A percentile compares a stretch with the other conserved stretches of the same genome.
phyloP scores from a whole-genome alignment of 495 filamentous ascomycete genomes.

The Letharia lupina region DNA sequence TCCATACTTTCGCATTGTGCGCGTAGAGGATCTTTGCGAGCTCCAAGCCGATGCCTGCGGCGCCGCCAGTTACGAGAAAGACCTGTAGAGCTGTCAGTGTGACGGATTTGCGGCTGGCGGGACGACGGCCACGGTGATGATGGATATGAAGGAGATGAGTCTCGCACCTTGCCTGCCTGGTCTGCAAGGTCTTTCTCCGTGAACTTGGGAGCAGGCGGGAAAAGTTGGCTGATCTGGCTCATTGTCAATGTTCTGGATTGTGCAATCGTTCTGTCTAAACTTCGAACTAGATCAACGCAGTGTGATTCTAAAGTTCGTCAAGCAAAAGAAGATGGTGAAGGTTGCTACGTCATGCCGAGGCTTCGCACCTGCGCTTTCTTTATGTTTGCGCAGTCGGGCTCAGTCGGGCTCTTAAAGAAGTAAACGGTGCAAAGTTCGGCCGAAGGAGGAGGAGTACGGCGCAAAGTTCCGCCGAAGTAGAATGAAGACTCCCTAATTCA shows the following conservation, averaged over 20 bases:
- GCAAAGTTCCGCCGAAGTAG: not conserved
- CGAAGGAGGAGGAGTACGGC: not conserved
- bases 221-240: not conserved
- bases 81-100: slow-evolving; percentile 27
- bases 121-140: not conserved
- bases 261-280: not conserved
- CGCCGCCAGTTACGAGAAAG: slow-evolving; percentile 38
- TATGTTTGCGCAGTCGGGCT: not conserved
- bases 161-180: not conserved
- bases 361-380: not conserved
- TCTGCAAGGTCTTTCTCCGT: not conserved
- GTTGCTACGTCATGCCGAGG: not conserved
- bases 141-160: not conserved
- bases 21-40: slow-evolving; percentile 37
- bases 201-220: not conserved
- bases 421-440: not conserved
- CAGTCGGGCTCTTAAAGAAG: not conserved
- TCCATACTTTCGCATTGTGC: slow-evolving; percentile 35
- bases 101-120: not conserved
- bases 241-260: not conserved
- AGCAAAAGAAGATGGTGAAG: not conserved
- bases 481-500: too few relatives aligned
- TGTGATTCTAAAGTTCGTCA: not conserved
- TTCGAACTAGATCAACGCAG: not conserved
- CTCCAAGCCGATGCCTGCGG: slow-evolving; percentile 36